Evolutionary conservation across 768 basidiomycete genomes (phyloP).

Genomic region (Xerocomellus amylosporus): DNA sequence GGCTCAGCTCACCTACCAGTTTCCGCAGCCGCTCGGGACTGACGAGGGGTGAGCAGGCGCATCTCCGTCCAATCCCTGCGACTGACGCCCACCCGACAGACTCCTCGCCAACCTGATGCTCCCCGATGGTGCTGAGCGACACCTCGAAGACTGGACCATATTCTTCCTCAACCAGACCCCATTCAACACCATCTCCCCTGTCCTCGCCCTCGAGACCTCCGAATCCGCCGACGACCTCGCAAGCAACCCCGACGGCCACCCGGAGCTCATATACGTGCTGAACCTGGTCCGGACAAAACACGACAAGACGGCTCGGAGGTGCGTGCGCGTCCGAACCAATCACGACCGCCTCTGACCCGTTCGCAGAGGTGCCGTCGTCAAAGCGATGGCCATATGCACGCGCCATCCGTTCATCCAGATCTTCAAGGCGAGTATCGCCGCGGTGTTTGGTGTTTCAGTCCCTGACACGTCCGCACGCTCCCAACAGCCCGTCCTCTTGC

Average conservation of each 20-base stretch:
- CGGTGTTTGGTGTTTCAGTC: background rate
- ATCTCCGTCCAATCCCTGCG: background rate
- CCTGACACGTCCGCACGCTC: conserved; percentile 1
- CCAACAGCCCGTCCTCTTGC: conserved; percentile 79
- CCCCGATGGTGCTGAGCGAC: conserved; percentile 95
- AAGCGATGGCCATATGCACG: conserved; percentile 92
- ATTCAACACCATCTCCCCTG: conserved; percentile 81
- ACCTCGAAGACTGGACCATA: conserved; percentile 95
- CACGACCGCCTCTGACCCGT: conserved; percentile 12
- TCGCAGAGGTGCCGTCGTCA: conserved; percentile 84
- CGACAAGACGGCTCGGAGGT: conserved; percentile 81
- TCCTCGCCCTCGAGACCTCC: conserved; percentile 66
- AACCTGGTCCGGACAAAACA: conserved; percentile 91
- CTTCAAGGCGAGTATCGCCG: conserved; percentile 65
- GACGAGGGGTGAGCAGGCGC: conserved; percentile 75
- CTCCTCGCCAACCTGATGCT: conserved; percentile 97
- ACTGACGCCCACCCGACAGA: conserved; percentile 39
- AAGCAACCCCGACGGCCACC: conserved; percentile 25
- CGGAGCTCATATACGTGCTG: conserved; percentile 77
- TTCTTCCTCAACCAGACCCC: conserved; percentile 97
- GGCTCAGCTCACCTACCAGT: conserved; percentile 91
- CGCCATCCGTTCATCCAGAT: conserved; percentile 93
- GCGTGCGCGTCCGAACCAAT: conserved; percentile 22
- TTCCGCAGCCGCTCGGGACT: conserved; percentile 89
- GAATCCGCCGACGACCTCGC: conserved; percentile 31